phyloP scores from a whole-genome alignment of 2,329 filamentous ascomycete genomes.

The Akanthomyces uredinophilus region DNA sequence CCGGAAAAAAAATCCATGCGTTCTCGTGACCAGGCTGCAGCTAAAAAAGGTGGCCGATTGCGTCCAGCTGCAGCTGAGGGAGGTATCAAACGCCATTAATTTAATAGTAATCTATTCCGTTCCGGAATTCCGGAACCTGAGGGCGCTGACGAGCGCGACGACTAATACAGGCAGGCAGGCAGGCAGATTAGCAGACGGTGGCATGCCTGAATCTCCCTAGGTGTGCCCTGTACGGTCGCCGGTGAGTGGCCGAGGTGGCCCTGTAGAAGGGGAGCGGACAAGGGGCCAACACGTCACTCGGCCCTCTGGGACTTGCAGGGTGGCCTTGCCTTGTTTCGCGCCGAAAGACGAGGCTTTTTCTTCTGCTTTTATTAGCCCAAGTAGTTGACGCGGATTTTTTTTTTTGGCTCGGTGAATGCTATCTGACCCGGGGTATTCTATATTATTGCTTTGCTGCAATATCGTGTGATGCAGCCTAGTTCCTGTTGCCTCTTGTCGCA shows the following conservation, averaged over 20 bases:
- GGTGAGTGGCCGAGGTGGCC: background rate
- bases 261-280: background rate
- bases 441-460: background rate
- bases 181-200: no score
- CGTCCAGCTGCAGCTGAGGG: background rate
- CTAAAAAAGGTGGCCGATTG: background rate
- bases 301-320: background rate
- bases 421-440: no score
- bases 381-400: no score
- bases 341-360: background rate
- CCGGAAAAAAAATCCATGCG: background rate
- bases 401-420: background rate
- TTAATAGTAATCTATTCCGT: background rate
- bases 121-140: constrained; percentile 5
- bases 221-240: background rate
- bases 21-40: constrained; percentile 8
- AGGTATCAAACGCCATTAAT: background rate
- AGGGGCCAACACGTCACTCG: background rate
- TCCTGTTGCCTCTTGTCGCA: constrained; percentile 7
- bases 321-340: background rate
- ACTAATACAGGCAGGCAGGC: background rate
- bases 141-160: background rate
- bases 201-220: background rate
- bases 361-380: no score
- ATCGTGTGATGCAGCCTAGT: background rate